Conservation (phyloP, 1,284 basidiomycete genomes). For the Somion occarium region DNA sequence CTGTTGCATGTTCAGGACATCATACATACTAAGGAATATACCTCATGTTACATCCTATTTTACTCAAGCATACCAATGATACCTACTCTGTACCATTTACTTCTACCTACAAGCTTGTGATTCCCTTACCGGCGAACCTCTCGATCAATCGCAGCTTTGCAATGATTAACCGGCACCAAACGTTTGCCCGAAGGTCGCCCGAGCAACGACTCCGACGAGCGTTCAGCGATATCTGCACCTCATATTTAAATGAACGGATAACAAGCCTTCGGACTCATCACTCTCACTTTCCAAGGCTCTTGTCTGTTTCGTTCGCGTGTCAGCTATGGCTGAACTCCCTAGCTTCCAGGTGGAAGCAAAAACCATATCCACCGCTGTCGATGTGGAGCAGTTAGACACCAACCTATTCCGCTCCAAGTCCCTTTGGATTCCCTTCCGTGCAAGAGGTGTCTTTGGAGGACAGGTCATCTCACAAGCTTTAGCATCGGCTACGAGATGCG, state of each 20-base stretch:
- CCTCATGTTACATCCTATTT: too few relatives aligned
- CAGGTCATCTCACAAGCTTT: slow-evolving; percentile 88
- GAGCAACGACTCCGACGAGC: too few relatives aligned
- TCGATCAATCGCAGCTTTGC: too few relatives aligned
- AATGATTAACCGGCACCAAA: too few relatives aligned
- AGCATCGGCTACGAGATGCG: slow-evolving; percentile 73
- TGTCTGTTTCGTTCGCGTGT: neutral
- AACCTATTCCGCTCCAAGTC: slow-evolving; percentile 74
- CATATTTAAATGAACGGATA: too few relatives aligned
- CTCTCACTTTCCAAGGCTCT: neutral
- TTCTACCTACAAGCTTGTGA: neutral
- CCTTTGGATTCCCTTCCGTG: slow-evolving; percentile 61
- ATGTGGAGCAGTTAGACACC: slow-evolving; percentile 76
- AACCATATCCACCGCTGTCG: slow-evolving; percentile 64
- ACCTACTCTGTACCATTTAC: slow-evolving; percentile 2
- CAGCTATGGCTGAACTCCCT: slow-evolving; percentile 15
- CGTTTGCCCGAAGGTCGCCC: too few relatives aligned
- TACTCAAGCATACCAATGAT: too few relatives aligned
- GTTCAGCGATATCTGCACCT: too few relatives aligned
- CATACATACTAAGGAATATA: too few relatives aligned
- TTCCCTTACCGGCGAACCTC: neutral
- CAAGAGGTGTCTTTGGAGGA: slow-evolving; percentile 85
- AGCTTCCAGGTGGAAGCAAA: slow-evolving; percentile 26
- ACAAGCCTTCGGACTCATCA: neutral
- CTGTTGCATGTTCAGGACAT: too few relatives aligned